Conservation (phyloP, 768 basidiomycete genomes). For the Auriscalpium vulgare region DNA sequence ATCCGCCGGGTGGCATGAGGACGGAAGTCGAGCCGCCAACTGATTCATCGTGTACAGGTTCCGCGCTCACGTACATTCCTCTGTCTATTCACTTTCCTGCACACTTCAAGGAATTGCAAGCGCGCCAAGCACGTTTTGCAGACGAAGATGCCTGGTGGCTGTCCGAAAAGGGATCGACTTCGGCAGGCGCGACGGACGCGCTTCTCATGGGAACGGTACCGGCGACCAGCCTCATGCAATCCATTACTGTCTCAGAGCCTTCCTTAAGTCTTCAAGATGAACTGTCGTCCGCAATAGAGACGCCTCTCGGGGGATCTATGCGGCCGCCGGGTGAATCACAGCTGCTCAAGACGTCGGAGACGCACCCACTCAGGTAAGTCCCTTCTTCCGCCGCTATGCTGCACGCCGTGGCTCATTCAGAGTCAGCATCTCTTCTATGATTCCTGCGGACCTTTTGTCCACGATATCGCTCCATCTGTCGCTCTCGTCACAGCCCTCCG, state of each 20-base stretch:
- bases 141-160: constrained; percentile 15
- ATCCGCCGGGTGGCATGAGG: neutral
- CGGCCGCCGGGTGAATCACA: constrained; percentile 6
- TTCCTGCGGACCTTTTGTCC: constrained; percentile 51
- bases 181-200: neutral
- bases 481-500: constrained; percentile 24
- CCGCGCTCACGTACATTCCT: constrained; percentile 12
- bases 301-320: constrained; percentile 13
- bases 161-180: constrained; percentile 2
- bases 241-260: neutral
- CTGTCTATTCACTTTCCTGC: constrained; percentile 15
- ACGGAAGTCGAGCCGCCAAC: neutral
- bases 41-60: constrained; percentile 1
- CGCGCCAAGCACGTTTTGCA: constrained; percentile 11
- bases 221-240: neutral
- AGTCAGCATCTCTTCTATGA: constrained; percentile 50
- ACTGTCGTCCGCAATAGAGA: constrained; percentile 19
- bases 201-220: neutral
- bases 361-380: constrained; percentile 14
- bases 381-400: neutral
- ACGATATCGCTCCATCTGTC: constrained; percentile 41
- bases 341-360: constrained; percentile 13
- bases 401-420: neutral
- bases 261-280: constrained; percentile 17
- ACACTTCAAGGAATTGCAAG: constrained; percentile 12